Conservation (phyloP, 768 basidiomycete genomes). For the Kwoniella heveanensis region DNA sequence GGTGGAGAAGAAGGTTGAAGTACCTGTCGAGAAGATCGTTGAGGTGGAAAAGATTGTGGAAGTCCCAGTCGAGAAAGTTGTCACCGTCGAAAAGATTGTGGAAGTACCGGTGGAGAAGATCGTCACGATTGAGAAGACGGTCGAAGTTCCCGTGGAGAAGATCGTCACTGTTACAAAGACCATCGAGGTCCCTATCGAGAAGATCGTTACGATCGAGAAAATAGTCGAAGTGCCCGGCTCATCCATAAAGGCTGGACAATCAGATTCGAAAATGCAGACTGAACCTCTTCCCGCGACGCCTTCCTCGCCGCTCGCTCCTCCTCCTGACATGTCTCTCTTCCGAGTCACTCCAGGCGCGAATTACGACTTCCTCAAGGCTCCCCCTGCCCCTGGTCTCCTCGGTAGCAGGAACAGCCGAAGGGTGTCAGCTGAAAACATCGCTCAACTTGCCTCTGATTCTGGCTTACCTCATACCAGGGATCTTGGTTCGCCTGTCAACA, state of each 20-base stretch:
- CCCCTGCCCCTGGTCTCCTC: conserved; percentile 35
- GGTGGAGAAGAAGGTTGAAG: conserved; percentile 40
- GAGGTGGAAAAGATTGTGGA: conserved; percentile 35
- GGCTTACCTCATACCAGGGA: conserved; percentile 25
- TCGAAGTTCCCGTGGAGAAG: conserved; percentile 45
- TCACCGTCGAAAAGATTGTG: conserved; percentile 37
- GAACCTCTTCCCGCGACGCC: conserved; percentile 27
- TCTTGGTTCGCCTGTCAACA: conserved; percentile 13
- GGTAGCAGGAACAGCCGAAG: conserved; percentile 24
- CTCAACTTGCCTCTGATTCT: conserved; percentile 9
- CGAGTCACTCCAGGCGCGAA: conserved; percentile 43
- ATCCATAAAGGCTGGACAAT: conserved; percentile 11
- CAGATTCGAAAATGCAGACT: conserved; percentile 31
- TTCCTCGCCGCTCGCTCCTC: conserved; percentile 20
- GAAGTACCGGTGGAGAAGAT: conserved; percentile 47
- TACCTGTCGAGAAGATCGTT: conserved; percentile 46
- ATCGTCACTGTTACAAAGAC: conserved; percentile 29
- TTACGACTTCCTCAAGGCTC: conserved; percentile 56
- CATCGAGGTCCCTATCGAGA: conserved; percentile 40
- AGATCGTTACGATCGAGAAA: conserved; percentile 32
- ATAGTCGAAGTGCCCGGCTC: conserved; percentile 29
- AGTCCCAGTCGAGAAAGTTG: conserved; percentile 35
- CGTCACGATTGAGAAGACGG: conserved; percentile 48
- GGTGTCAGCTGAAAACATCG: conserved; percentile 29
- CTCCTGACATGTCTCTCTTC: conserved; percentile 48